Percentiles rank a stretch among this genome's conserved stretches.
Conservation (phyloP, 192 early-diverging fungal species). For the Coemansia pectinata region DNA sequence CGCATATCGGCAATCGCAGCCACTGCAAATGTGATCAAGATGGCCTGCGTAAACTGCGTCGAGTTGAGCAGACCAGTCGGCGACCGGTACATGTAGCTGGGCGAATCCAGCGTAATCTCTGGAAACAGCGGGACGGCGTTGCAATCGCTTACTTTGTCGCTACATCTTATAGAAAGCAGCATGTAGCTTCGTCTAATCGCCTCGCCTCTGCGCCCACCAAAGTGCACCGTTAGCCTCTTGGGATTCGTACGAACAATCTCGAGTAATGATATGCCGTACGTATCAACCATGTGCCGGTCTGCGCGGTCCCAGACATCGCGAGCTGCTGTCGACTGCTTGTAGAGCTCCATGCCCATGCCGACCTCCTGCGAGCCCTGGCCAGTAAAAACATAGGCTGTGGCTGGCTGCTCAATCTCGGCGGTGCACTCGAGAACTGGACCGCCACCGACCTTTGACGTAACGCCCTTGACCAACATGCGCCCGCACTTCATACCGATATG, state of each 20-base stretch:
- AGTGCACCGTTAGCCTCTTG: conserved; percentile 61
- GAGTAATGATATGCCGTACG: conserved; percentile 86
- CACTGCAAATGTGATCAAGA: conserved; percentile 80
- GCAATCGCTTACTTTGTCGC: conserved; percentile 39
- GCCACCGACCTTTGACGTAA: conserved; percentile 76
- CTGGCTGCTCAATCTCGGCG: conserved; percentile 88
- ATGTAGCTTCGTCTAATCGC: conserved; percentile 80
- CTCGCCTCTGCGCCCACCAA: conserved; percentile 82
- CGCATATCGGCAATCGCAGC: conserved; percentile 87
- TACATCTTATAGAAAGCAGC: not conserved
- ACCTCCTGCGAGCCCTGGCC: conserved; percentile 94
- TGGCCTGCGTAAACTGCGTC: conserved; percentile 94
- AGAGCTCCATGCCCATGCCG: conserved; percentile 96
- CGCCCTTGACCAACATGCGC: conserved; percentile 87
- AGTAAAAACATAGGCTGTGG: conserved; percentile 92
- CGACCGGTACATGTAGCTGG: conserved; percentile 80
- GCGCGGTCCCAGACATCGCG: conserved; percentile 90
- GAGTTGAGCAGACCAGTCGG: conserved; percentile 81
- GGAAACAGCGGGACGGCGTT: conserved; percentile 3
- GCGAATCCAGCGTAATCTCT: conserved; percentile 70
- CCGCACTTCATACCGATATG: conserved; percentile 93
- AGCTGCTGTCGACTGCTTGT: conserved; percentile 77
- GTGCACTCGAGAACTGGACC: conserved; percentile 68
- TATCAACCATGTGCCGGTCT: conserved; percentile 78
- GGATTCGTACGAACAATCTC: conserved; percentile 90